Evolutionary conservation across 192 early-diverging fungal genomes (phyloP), one percentile per base, ranked within the genome.

Genomic region (Coemansia nantahalensis): DNA sequence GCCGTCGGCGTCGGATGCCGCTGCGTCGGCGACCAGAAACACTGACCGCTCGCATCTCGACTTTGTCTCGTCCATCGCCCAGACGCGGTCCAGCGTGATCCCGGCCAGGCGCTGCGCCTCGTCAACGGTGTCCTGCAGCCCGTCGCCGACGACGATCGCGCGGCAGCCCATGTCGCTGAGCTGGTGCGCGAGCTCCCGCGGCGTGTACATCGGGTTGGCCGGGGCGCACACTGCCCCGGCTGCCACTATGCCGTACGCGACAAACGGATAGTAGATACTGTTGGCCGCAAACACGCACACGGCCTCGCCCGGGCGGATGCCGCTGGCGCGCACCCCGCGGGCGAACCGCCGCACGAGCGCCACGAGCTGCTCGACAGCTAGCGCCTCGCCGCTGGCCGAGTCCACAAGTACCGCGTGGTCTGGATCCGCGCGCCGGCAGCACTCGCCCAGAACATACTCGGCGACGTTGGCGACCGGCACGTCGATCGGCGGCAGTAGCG

Each of bases 201-300:
- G 70, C 11, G 86, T 91, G 68, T 96, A 96, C 18, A 77, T 63
- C 39, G 92, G 90, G 60, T 93, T 96, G 32, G 82, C 81, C 7
- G 84, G 82, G 2, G 89, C 85, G 41, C 90, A 79, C 1, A 81
- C 71, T 28, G 80, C 81, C 23, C 87, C 82, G 2, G 82, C 68
- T 23, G 81, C 77, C 8, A 92, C 65, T 22, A 84, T 62, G 8
- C 82, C 82, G 21, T 85, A 80, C 9, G 86, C 63, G 32, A 77
- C 83, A 24, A 85, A 59, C n/a, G 87, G 83, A 67, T 80, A 82
- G 46, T 80, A 67, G 45, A 91, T 82, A 45, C 71, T 67, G 56
- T 75, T 75, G 28, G 36, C 41, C 11, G 71, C 71, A 40, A 62
- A 62, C 14, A 62, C 53, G n/a, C 80, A 87, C 13, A 92, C 82